These are phyloP conservation scores for Talaromyces borbonicus DNA, from an alignment of 495 filamentous ascomycete genomes.

Conservation along the genomic window DNA sequence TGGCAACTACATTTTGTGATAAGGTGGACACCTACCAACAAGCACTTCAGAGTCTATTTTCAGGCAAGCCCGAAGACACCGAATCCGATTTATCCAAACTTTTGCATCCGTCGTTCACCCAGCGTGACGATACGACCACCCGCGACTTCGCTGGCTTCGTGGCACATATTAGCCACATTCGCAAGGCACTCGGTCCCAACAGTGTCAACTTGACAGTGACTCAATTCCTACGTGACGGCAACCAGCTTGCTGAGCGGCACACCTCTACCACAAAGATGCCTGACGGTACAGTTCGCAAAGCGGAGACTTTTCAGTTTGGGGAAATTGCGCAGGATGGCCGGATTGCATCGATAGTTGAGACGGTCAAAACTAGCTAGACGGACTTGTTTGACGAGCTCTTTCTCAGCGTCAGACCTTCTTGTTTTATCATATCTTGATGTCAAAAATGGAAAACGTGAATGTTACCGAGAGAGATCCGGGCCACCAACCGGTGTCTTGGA, in stretches of 20 bases:
- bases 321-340: conserved; percentile 2
- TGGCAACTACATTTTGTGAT: not conserved
- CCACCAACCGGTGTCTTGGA: too few species aligned
- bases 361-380: not conserved
- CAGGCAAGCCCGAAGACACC: conserved; percentile 2
- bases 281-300: not conserved
- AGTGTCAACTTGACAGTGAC: conserved; percentile 1
- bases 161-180: not conserved
- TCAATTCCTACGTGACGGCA: conserved; percentile 2
- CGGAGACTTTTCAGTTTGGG: conserved; percentile 1
- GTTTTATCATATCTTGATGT: too few species aligned
- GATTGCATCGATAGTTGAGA: not conserved
- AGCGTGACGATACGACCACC: conserved; percentile 1
- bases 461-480: too few species aligned
- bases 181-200: not conserved
- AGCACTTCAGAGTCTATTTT: not conserved
- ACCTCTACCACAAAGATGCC: conserved; percentile 1
- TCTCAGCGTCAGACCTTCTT: not conserved
- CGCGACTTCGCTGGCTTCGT: conserved; percentile 3
- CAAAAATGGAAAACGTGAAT: too few species aligned
- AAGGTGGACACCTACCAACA: conserved; percentile 2
- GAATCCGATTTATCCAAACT: conserved; percentile 1
- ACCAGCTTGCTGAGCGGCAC: not conserved
- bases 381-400: not conserved
- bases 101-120: not conserved